A percentile compares a stretch with the other conserved stretches of the same genome.
Conservation (phyloP, 768 basidiomycete species). For the Mycena kentingensis region DNA sequence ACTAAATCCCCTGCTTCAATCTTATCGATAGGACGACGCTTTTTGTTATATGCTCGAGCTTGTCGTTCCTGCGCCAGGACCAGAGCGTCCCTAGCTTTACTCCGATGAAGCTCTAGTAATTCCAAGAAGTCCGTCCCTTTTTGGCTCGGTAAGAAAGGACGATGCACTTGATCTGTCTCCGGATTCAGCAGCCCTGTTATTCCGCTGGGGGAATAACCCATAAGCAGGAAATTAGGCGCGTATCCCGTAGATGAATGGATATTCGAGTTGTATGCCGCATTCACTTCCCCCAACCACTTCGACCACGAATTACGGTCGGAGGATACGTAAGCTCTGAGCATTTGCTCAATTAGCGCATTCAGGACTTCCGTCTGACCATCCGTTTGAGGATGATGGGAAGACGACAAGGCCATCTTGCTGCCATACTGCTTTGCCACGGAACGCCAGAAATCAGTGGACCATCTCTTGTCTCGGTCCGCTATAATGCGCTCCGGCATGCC, state of each 20-base stretch:
- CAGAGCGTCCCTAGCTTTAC: constrained; percentile 18
- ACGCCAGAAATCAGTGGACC: constrained; percentile 20
- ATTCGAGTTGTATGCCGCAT: constrained; percentile 34
- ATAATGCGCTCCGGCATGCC: constrained; percentile 4
- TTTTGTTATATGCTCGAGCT: constrained; percentile 23
- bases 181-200: constrained; percentile 5
- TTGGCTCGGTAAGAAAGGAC: constrained; percentile 1
- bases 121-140: constrained; percentile 6
- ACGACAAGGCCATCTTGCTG: constrained; percentile 18
- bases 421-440: neutral
- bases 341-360: no score
- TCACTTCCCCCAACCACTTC: constrained; percentile 24
- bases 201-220: constrained; percentile 28
- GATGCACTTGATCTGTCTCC: neutral
- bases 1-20: constrained; percentile 12
- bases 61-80: constrained; percentile 24
- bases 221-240: constrained; percentile 29
- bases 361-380: no score
- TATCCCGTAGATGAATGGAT: constrained; percentile 25
- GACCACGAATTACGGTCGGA: constrained; percentile 28
- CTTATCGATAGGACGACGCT: constrained; percentile 4
- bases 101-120: neutral
- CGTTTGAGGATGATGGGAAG: no score
- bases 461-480: constrained; percentile 8
- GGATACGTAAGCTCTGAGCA: constrained; percentile 28